Percentiles rank a stretch among this genome's conserved stretches.
Conservation (phyloP, 345 rosid genomes). For the Salix koriyanagi region DNA sequence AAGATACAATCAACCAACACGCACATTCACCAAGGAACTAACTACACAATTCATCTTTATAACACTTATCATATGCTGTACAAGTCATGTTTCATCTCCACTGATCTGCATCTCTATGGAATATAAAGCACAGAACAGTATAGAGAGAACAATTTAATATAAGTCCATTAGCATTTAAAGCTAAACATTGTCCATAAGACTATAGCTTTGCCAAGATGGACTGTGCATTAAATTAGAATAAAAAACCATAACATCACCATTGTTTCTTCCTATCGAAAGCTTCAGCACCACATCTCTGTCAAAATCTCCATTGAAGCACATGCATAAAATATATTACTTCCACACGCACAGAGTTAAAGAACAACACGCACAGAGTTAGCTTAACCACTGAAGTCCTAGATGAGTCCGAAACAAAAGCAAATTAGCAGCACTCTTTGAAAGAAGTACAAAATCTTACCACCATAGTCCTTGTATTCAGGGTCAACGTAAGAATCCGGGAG, state of each 20-base stretch:
- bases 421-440: no score
- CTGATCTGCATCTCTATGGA: constrained; percentile 27
- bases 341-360: background rate
- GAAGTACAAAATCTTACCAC: constrained; percentile 47
- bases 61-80: background rate
- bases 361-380: background rate
- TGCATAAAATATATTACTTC: background rate
- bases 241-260: background rate
- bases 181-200: constrained; percentile 23
- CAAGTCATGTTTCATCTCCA: constrained; percentile 22
- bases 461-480: constrained; percentile 84
- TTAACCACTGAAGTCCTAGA: background rate
- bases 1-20: background rate
- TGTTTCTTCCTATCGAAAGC: background rate
- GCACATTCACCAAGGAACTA: background rate
- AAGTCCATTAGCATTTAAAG: constrained; percentile 50
- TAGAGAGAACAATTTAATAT: constrained; percentile 12
- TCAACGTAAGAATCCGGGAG: constrained; percentile 94
- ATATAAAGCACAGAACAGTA: constrained; percentile 2
- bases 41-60: background rate
- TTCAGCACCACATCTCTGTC: background rate
- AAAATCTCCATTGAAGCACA: background rate
- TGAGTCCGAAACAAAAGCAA: background rate
- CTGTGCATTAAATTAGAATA: background rate
- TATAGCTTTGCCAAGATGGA: constrained; percentile 36